These are phyloP conservation scores for Atkinsonella hypoxylon DNA, from an alignment of 2,329 filamentous ascomycete genomes.

Conservation along the genomic window DNA sequence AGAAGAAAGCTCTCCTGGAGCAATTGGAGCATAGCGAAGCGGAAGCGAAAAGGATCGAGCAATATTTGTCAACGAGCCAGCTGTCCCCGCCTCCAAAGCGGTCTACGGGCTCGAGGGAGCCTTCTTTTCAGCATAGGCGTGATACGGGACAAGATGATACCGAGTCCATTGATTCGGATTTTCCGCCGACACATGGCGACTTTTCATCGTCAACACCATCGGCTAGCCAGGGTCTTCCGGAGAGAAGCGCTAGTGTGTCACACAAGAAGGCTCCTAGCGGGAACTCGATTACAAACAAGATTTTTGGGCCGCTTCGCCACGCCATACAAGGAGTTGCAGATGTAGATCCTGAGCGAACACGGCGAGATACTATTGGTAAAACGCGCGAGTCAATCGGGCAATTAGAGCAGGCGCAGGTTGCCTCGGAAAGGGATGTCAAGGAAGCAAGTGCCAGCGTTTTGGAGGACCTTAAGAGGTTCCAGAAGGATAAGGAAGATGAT, in stretches of 20 bases:
- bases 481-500: conserved; percentile 91
- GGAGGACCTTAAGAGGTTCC: conserved; percentile 84
- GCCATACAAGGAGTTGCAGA: conserved; percentile 94
- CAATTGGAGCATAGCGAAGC: conserved; percentile 87
- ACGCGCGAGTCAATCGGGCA: conserved; percentile 77
- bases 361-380: conserved; percentile 89
- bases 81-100: conserved; percentile 49
- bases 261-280: conserved; percentile 77
- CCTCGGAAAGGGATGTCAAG: conserved; percentile 82
- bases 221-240: conserved; percentile 58
- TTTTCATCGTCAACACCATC: conserved; percentile 51
- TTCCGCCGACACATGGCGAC: conserved; percentile 78
- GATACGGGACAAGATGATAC: conserved; percentile 61
- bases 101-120: conserved; percentile 48
- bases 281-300: conserved; percentile 85
- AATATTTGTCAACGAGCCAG: conserved; percentile 70
- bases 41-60: conserved; percentile 86
- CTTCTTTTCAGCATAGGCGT: conserved; percentile 34
- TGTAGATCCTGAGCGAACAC: conserved; percentile 84
- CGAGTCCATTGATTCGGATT: conserved; percentile 89
- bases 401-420: conserved; percentile 82
- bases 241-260: conserved; percentile 32
- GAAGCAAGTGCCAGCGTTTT: conserved; percentile 83
- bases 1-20: conserved; percentile 72
- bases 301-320: conserved; percentile 90